Base-by-base conservation (phyloP, 495 filamentous ascomycete genomes). In the Emericellopsis terricola region DNA sequence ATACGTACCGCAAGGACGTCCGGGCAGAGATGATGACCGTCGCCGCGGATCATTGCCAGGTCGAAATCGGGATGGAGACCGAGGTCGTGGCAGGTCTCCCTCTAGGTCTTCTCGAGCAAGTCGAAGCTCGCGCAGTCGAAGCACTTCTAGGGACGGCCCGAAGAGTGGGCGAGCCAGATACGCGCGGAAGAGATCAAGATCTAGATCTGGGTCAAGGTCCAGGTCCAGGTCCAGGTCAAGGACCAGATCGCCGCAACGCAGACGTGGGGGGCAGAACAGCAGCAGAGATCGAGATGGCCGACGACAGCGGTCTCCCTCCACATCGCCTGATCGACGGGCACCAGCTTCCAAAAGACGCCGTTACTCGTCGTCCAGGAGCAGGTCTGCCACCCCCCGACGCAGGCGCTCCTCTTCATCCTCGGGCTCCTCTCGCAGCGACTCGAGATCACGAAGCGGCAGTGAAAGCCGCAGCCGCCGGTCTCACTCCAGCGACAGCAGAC, bases 1-100 rank as follows among this genome's bases (percentile, higher is more conserved):
- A 38, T 68, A 69, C 39, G 52, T 66, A 33, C 64, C 65, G 26
- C 51, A 46, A 36, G 43, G 45, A 30, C 62, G 60, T 36, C 51
- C 56, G 6, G 6, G 23, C 23, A 11, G 23, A 26, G 6, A 26
- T 26, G 23, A 26, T 26, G 11, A 11, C 33, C 51, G 52, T 35
- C 50, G 47, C 16, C 49, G 56, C n/a, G n/a, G n/a, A n/a, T n/a
- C n/a, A n/a, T n/a, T n/a, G 42, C 45, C 45, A 18, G 47, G 46
- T 19, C 15, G 28, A 13, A 31, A 16, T 19, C 18, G 28, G 15
- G 4, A 19, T 40, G 40, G 46, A 36, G 48, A 43, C 37, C 42
- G 48, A 38, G 46, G 46, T 49, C 52, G 53, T 14, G 24, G 48
- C 21, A 28, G 36, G 14, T 46, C 49, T 13, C 47, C 44, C 6